A percentile compares a stretch with the other conserved stretches of the same genome.
Evolutionary conservation across 169 alveolate genomes (phyloP).

Genomic region (Eimeria sp.): DNA sequence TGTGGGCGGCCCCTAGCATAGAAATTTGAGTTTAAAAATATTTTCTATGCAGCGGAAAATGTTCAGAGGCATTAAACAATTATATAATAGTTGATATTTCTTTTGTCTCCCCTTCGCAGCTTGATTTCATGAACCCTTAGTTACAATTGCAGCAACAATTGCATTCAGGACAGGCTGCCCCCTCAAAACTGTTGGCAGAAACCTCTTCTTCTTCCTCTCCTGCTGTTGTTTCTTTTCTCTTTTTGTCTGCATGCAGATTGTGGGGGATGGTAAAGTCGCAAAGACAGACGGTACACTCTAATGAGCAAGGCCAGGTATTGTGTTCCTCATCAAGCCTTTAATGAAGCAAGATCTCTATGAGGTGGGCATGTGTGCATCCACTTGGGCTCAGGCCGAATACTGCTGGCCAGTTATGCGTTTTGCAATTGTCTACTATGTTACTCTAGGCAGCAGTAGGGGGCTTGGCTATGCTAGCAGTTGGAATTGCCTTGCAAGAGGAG

Average conservation of each 20-base stretch:
- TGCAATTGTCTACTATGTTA: background rate
- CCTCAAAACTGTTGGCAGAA: background rate
- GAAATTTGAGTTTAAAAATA: background rate
- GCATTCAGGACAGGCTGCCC: background rate
- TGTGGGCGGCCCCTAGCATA: background rate
- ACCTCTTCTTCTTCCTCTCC: background rate
- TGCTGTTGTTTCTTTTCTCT: background rate
- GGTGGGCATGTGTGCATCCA: background rate
- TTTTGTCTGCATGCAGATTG: background rate
- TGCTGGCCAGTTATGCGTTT: background rate
- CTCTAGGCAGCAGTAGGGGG: background rate
- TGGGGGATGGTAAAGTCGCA: background rate
- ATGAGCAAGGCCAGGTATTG: background rate
- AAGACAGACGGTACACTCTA: background rate
- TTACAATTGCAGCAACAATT: background rate
- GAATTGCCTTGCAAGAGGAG: background rate
- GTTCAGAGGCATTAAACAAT: background rate
- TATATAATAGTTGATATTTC: background rate
- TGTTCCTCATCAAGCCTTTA: background rate
- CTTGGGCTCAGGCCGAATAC: background rate
- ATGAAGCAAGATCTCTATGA: background rate
- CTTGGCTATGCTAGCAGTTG: background rate
- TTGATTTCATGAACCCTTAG: background rate
- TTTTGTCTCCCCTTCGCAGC: background rate
- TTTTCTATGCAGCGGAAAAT: background rate